Evolutionary conservation across 2,329 filamentous ascomycete species (phyloP).

Genomic region (Aaosphaeria pasadenensis): DNA sequence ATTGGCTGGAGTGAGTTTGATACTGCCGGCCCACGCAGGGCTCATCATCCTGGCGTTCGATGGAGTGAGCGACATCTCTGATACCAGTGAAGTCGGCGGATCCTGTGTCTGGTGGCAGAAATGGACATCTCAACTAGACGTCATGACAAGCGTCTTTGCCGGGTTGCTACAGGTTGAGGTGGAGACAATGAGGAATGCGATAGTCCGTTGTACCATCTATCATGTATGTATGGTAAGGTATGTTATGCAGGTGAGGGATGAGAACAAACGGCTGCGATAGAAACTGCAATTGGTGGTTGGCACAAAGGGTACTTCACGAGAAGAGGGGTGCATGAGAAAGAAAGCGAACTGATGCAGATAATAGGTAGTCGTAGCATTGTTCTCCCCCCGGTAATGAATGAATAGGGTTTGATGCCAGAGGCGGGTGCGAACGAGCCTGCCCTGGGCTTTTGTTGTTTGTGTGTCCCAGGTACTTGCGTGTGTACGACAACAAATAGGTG

Average conservation of each 20-base stretch:
- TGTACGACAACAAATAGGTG: too few relatives aligned
- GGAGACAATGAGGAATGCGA: slow-evolving; percentile 8
- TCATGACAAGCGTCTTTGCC: slow-evolving; percentile 17
- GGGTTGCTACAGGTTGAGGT: slow-evolving; percentile 5
- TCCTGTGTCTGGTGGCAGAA: slow-evolving; percentile 2
- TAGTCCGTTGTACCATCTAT: not conserved
- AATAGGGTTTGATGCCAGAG: not conserved
- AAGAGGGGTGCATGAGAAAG: not conserved
- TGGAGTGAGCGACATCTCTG: slow-evolving; percentile 40
- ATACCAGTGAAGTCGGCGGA: slow-evolving; percentile 8
- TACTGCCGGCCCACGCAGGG: slow-evolving; percentile 32
- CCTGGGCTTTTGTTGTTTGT: not conserved
- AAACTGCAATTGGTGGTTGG: not conserved
- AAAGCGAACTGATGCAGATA: not conserved
- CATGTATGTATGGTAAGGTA: not conserved
- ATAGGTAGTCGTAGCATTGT: not conserved
- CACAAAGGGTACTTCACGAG: not conserved
- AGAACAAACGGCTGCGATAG: not conserved
- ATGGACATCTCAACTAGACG: slow-evolving; percentile 11
- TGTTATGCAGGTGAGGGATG: not conserved
- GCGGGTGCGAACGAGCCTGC: not conserved
- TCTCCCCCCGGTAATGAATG: not conserved
- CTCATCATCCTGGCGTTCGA: slow-evolving; percentile 42
- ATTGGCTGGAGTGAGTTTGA: slow-evolving; percentile 65
- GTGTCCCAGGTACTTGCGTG: not conserved